A percentile compares a stretch with the other conserved stretches of the same genome.
phyloP scores from a whole-genome alignment of 202 grass and related monocot species.

The Brachypodium distachyon region DNA sequence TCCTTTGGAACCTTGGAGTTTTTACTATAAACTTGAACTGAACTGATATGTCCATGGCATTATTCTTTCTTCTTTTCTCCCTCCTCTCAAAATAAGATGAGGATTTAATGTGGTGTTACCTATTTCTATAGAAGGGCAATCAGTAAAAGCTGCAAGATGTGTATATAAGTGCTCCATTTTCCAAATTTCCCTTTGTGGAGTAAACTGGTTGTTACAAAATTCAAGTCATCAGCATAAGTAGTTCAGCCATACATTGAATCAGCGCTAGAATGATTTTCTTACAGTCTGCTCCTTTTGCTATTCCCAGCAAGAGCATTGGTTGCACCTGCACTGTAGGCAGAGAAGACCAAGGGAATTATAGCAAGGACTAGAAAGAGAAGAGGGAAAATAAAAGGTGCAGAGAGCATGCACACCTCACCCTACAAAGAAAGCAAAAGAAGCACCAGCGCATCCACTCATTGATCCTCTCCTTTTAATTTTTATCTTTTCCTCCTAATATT shows the following conservation, averaged over 20 bases:
- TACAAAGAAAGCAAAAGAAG: slow-evolving; percentile 33
- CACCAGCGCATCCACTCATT: slow-evolving; percentile 16
- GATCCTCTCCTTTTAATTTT: neutral
- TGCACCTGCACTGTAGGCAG: slow-evolving; percentile 2
- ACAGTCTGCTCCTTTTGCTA: neutral
- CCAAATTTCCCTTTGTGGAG: neutral
- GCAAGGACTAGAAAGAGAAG: slow-evolving; percentile 6
- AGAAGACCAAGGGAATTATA: slow-evolving; percentile 17
- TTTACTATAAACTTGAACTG: neutral
- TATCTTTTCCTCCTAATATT: neutral
- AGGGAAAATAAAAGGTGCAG: neutral
- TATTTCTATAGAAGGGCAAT: neutral
- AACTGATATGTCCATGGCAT: neutral
- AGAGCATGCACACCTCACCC: slow-evolving; percentile 27
- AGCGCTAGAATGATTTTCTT: neutral
- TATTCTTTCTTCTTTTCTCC: neutral
- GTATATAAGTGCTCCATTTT: neutral
- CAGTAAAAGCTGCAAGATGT: neutral
- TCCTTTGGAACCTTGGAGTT: neutral
- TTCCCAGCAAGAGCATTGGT: slow-evolving; percentile 5
- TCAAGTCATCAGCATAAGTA: neutral
- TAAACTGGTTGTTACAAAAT: slow-evolving; percentile 8
- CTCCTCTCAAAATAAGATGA: neutral
- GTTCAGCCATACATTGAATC: neutral
- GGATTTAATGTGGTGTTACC: neutral